Conservation (phyloP, 805 yeast genomes). For the Cephaloascus fragrans region DNA sequence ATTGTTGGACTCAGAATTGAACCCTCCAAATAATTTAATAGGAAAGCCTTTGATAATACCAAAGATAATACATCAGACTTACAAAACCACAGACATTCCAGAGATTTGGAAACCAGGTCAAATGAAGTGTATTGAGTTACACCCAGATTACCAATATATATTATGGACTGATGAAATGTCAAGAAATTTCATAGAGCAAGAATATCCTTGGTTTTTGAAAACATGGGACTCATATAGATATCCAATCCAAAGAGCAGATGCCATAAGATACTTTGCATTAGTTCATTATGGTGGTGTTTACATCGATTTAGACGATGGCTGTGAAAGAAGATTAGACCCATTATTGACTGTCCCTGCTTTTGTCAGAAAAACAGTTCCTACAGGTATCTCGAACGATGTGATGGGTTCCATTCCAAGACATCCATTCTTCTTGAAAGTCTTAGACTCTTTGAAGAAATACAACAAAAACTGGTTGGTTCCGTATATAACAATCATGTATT, state of each 20-base stretch:
- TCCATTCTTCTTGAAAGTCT: constrained; percentile 69
- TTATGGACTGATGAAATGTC: constrained; percentile 88
- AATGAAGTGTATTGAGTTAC: constrained; percentile 62
- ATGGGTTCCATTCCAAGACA: constrained; percentile 86
- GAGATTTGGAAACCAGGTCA: constrained; percentile 76
- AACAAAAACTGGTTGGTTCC: constrained; percentile 72
- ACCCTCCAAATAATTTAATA: constrained; percentile 36
- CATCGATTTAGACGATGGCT: constrained; percentile 86
- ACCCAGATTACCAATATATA: constrained; percentile 82
- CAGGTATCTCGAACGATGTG: constrained; percentile 88
- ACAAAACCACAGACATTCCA: constrained; percentile 71
- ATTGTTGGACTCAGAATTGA: constrained; percentile 50
- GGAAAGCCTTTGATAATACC: constrained; percentile 58
- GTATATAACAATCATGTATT: constrained; percentile 83
- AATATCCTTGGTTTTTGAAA: constrained; percentile 78
- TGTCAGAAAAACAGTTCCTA: constrained; percentile 79
- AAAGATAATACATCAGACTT: constrained; percentile 88
- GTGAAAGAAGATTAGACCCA: constrained; percentile 72
- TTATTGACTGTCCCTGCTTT: constrained; percentile 75
- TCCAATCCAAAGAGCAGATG: constrained; percentile 86
- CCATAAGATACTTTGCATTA: constrained; percentile 77
- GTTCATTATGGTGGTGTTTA: constrained; percentile 84
- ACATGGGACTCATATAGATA: constrained; percentile 72
- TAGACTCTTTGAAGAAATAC: constrained; percentile 56
- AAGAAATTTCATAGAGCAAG: constrained; percentile 63